Evolutionary conservation across 257 asterid species (phyloP), one percentile per base, ranked within the genome.

Genomic region (Nicotiana benthamiana): DNA sequence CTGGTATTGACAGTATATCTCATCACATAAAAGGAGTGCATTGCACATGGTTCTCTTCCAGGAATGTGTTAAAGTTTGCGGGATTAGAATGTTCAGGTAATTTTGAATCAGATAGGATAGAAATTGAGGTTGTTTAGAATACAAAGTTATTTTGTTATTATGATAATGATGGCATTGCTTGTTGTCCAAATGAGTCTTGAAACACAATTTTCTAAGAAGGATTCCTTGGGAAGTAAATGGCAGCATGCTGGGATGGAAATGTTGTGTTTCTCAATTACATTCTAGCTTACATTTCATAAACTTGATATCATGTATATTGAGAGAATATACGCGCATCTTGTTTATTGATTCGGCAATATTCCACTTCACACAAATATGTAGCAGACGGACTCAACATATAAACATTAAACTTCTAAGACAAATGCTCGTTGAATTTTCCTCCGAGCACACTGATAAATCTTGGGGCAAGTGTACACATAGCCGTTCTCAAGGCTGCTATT

Each of bases 111-210:
- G 65, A 24, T 26, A 72, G 40, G 8, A 32, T 9, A 24, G 59
- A 20, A 48, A 59, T 24, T 74, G 12, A 74, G 26, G 61, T 24
- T 48, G 26, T 26, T 72, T 72, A 72, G 24, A 72, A 22, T 70
- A 22, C 24, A n/a, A 10, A 68, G 66, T 27, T 43, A 22, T 48
- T 24, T 24, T 74, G 4, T 0, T 70, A 12, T 26, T 24, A 48
- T 46, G 43, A 61, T 74, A 24, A 46, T 15, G 60, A 74, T 15
- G 77, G 27, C 61, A 48, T 4, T 74, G 40, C 17, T 15, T 4
- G 59, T 74, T 48, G 78, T 48, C 24, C 24, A 48, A 74, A 74
- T 74, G 61, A 48, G 61, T 74, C 78, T 24, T 74, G 78, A 72
- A 46, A 24, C 40, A 9, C 65, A 72, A 28, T 72, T 72, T 60